These are phyloP conservation scores for Theobroma cacao DNA, from an alignment of 345 rosid genomes.

Conservation along the genomic window DNA sequence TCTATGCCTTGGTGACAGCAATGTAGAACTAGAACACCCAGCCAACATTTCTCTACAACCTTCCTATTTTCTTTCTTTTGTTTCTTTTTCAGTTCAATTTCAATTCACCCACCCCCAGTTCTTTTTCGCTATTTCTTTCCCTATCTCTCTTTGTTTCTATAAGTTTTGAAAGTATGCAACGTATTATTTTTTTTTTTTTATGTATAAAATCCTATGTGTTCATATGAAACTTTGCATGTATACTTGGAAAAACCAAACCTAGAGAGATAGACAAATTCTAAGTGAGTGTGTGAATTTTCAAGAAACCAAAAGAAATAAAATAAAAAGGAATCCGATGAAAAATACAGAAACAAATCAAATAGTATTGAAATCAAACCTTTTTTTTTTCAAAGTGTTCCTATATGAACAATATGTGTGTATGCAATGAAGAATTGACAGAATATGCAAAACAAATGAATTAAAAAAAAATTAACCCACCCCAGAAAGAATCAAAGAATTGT, in stretches of 20 bases:
- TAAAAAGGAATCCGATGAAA: constrained; percentile 77
- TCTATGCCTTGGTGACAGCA: constrained; percentile 97
- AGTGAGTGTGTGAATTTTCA: constrained; percentile 47
- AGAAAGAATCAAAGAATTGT: constrained; percentile 86
- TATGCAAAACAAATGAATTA: not conserved
- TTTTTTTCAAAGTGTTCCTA: constrained; percentile 38
- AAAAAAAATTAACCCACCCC: constrained; percentile 29
- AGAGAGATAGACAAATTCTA: constrained; percentile 36
- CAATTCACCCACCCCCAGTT: constrained; percentile 46
- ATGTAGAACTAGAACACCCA: constrained; percentile 93
- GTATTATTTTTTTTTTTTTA: constrained; percentile 15
- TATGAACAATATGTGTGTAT: constrained; percentile 27
- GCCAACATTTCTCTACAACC: constrained; percentile 90
- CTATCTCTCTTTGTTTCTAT: constrained; percentile 42
- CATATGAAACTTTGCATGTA: constrained; percentile 23
- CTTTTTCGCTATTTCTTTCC: constrained; percentile 24
- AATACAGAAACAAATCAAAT: constrained; percentile 27
- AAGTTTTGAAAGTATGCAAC: constrained; percentile 20
- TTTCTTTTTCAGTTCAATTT: constrained; percentile 19
- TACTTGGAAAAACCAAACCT: constrained; percentile 29
- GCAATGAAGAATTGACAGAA: constrained; percentile 24
- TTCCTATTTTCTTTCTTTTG: constrained; percentile 29
- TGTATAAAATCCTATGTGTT: constrained; percentile 19
- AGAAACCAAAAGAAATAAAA: constrained; percentile 22
- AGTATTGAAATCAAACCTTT: constrained; percentile 7